Conservation (phyloP, 345 rosid species). For the Citrus glauca region DNA sequence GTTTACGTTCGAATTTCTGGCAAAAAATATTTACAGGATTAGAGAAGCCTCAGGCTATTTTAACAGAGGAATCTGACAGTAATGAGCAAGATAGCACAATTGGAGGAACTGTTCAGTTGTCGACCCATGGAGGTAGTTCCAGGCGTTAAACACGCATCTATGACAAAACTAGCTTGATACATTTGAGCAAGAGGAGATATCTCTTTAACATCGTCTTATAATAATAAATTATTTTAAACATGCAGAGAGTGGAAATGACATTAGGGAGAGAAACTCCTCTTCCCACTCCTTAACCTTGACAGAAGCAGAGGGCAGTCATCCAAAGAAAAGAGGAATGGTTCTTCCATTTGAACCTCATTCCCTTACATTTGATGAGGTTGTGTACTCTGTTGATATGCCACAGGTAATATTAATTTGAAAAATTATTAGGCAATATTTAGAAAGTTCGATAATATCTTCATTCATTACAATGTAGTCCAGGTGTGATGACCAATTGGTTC, state of each 20-base stretch:
- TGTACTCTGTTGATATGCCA: slow-evolving; percentile 74
- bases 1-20: not conserved
- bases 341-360: slow-evolving; percentile 73
- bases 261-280: not conserved
- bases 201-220: too few relatives aligned
- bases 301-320: slow-evolving; percentile 11
- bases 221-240: not conserved
- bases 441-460: not conserved
- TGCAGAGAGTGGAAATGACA: not conserved
- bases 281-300: not conserved
- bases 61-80: slow-evolving; percentile 32
- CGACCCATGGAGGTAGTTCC: not conserved
- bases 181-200: too few relatives aligned
- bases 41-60: slow-evolving; percentile 42
- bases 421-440: not conserved
- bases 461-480: not conserved
- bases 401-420: slow-evolving; percentile 37
- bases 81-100: slow-evolving; percentile 9
- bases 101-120: slow-evolving; percentile 22
- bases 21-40: slow-evolving; percentile 36
- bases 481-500: not conserved
- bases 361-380: slow-evolving; percentile 50
- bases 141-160: too few relatives aligned
- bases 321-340: slow-evolving; percentile 57
- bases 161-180: too few relatives aligned